Percentiles rank a stretch among this genome's conserved stretches.
These are phyloP conservation scores for Hypoxylon crocopeplum DNA, from an alignment of 495 filamentous ascomycete species.

Conservation along the genomic window DNA sequence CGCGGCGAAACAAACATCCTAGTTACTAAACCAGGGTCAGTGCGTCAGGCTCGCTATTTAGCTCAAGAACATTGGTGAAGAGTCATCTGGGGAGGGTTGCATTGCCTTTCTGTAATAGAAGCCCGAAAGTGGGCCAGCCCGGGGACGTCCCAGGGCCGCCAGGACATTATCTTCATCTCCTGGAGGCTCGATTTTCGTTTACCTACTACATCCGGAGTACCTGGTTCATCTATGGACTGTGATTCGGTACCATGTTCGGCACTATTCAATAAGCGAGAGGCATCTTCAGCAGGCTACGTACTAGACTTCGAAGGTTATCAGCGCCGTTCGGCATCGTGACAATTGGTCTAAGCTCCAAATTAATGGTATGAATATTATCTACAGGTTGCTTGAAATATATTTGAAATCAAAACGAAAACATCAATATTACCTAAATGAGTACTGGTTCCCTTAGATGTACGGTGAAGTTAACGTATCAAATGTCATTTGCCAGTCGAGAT, in stretches of 20 bases:
- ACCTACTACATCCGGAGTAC: neutral
- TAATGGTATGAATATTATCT: no score
- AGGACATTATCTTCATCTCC: no score
- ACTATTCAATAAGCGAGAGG: neutral
- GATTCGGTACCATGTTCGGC: neutral
- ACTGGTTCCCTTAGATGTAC: no score
- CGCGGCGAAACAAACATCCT: neutral
- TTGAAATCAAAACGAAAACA: no score
- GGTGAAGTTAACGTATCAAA: no score
- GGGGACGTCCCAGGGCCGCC: neutral
- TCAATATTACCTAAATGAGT: no score
- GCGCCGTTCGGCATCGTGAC: no score
- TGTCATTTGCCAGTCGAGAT: no score
- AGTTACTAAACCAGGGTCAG: neutral
- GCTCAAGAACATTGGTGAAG: neutral
- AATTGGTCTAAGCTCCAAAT: no score
- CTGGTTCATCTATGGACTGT: neutral
- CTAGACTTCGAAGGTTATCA: no score
- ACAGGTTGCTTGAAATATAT: no score
- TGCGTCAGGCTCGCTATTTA: constrained; percentile 1
- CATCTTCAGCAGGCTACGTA: no score
- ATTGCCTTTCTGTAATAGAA: constrained; percentile 8
- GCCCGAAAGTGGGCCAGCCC: neutral
- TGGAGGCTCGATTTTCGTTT: neutral
- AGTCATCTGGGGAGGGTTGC: constrained; percentile 8